Evolutionary conservation across 345 rosid genomes (phyloP).

Genomic region (Brassica rapa): DNA sequence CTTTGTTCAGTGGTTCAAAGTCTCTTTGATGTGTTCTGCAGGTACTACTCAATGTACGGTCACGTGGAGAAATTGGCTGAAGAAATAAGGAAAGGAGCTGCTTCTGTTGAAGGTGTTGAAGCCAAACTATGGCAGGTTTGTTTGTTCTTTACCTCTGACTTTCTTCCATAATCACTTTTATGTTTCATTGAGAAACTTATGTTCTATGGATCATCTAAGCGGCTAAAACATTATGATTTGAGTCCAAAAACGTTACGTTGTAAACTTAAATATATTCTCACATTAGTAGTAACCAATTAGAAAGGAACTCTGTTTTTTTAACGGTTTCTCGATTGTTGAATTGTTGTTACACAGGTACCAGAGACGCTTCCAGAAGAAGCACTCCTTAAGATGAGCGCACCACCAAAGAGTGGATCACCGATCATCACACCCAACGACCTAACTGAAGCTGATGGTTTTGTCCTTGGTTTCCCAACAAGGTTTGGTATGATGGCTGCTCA

Average conservation of each 20-base stretch:
- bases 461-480: constrained; percentile 95
- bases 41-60: constrained; percentile 97
- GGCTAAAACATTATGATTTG: not conserved
- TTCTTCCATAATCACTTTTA: not conserved
- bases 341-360: constrained; percentile 55
- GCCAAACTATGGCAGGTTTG: constrained; percentile 90
- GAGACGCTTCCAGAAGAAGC: constrained; percentile 87
- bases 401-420: constrained; percentile 82
- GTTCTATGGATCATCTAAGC: not conserved
- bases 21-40: constrained; percentile 31
- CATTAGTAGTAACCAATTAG: not conserved
- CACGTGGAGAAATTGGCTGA: constrained; percentile 93
- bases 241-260: not conserved
- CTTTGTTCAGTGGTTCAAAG: not conserved
- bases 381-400: constrained; percentile 87
- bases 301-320: not conserved
- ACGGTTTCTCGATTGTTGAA: not conserved
- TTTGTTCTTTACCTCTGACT: constrained; percentile 8
- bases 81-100: constrained; percentile 89
- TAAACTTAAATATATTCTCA: not conserved
- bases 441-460: constrained; percentile 87
- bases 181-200: not conserved
- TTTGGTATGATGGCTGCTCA: constrained; percentile 99
- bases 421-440: constrained; percentile 70
- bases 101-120: constrained; percentile 95